Conservation (phyloP, 345 rosid genomes). For the Zanthoxylum bungeanum region DNA sequence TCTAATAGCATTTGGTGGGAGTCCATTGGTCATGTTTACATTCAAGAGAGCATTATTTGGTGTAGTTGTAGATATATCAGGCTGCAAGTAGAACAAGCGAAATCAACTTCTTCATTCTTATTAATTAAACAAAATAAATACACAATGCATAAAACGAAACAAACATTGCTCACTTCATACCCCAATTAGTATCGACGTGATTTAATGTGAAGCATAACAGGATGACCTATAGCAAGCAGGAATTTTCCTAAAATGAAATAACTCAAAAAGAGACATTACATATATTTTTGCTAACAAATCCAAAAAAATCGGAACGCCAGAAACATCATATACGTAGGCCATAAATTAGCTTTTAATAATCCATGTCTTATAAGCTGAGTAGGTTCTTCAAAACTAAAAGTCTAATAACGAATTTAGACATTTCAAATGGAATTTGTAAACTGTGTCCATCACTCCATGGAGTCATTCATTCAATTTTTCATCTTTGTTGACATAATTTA, state of each 20-base stretch:
- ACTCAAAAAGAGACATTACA: not conserved
- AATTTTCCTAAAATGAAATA: not conserved
- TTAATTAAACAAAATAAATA: not conserved
- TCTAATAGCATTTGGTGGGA: conserved; percentile 16
- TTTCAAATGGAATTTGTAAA: not conserved
- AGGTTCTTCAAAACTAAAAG: not conserved
- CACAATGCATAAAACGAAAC: not conserved
- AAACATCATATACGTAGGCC: not conserved
- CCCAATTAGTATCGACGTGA: not conserved
- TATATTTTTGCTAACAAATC: not conserved
- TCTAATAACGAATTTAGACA: not conserved
- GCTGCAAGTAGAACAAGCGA: conserved; percentile 38
- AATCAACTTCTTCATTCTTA: conserved; percentile 3
- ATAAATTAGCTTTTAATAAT: not conserved
- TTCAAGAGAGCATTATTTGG: conserved; percentile 22
- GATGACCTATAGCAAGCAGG: not conserved
- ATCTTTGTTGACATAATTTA: no score
- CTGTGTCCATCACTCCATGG: not conserved
- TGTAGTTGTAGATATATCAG: conserved; percentile 28
- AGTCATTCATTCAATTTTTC: not conserved
- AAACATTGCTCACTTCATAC: not conserved
- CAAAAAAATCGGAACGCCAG: not conserved
- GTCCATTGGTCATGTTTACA: conserved; percentile 22
- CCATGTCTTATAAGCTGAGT: not conserved
- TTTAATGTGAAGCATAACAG: not conserved